Percentiles rank a stretch among this genome's conserved stretches.
phyloP scores from a whole-genome alignment of 169 alveolate species.

The Plasmodium yoelii region DNA sequence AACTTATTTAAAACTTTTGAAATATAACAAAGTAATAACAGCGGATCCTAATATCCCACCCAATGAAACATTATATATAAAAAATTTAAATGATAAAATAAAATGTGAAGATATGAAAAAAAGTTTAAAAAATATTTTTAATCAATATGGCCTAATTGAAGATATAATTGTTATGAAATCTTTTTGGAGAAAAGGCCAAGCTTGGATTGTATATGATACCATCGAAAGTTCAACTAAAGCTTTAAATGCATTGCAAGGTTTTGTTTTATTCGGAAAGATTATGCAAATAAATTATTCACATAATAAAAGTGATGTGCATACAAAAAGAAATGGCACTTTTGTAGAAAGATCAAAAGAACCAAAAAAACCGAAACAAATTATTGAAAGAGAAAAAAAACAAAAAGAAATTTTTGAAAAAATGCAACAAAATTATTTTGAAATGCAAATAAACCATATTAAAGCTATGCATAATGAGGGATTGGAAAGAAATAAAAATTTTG shows the following conservation, averaged over 20 bases:
- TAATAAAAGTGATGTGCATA: constrained; percentile 85
- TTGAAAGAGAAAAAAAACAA: constrained; percentile 85
- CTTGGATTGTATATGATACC: constrained; percentile 85
- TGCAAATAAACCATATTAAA: constrained; percentile 55
- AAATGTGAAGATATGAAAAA: constrained; percentile 80
- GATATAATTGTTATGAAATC: constrained; percentile 87
- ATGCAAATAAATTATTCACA: constrained; percentile 86
- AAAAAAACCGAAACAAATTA: constrained; percentile 85
- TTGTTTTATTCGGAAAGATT: constrained; percentile 82
- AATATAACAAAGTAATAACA: constrained; percentile 77
- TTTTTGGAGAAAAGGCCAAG: constrained; percentile 90
- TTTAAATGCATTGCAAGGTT: constrained; percentile 85
- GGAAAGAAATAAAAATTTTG: constrained; percentile 27
- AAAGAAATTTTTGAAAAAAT: constrained; percentile 78
- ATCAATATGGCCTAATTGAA: constrained; percentile 81
- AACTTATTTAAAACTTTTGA: constrained; percentile 72
- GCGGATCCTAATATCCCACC: constrained; percentile 85
- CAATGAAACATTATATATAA: constrained; percentile 82
- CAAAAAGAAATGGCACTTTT: constrained; percentile 87
- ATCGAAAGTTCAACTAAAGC: constrained; percentile 86
- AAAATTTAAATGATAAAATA: constrained; percentile 83
- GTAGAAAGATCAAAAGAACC: constrained; percentile 85
- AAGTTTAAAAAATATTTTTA: constrained; percentile 79
- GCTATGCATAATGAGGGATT: constrained; percentile 41
- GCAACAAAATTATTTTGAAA: constrained; percentile 80